Conservation (phyloP, 257 asterid genomes). For the Avicennia marina region DNA sequence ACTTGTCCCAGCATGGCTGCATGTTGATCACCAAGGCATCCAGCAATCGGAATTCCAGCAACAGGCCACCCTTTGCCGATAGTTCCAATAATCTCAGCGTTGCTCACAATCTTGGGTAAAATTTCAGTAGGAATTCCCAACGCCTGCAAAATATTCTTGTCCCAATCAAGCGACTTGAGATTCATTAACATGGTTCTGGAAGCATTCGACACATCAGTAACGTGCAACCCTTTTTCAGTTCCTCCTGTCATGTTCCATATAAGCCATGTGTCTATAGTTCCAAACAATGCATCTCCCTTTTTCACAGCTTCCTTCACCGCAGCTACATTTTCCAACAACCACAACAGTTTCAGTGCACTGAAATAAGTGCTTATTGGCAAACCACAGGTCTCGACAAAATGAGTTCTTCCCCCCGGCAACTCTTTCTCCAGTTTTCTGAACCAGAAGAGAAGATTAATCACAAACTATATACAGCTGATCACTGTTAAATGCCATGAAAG, state of each 20-base stretch:
- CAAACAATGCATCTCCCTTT: constrained; percentile 79
- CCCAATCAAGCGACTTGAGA: constrained; percentile 83
- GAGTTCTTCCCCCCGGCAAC: constrained; percentile 79
- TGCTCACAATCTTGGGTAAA: constrained; percentile 70
- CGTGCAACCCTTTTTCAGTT: constrained; percentile 53
- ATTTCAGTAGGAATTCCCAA: constrained; percentile 46
- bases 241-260: constrained; percentile 98
- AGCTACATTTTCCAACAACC: constrained; percentile 81
- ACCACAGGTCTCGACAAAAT: constrained; percentile 73
- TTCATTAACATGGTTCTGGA: constrained; percentile 94
- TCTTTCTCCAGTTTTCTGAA: constrained; percentile 77
- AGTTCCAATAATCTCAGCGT: constrained; percentile 71
- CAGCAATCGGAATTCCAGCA: constrained; percentile 72
- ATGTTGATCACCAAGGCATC: constrained; percentile 95
- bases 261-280: constrained; percentile 91
- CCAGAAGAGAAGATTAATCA: background rate
- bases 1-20: constrained; percentile 96
- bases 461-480: too few species aligned
- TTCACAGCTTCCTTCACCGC: constrained; percentile 56
- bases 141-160: constrained; percentile 38
- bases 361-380: constrained; percentile 90
- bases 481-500: too few species aligned
- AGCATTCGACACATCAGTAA: constrained; percentile 89
- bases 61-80: constrained; percentile 75
- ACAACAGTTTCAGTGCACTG: constrained; percentile 77